Evolutionary conservation across 345 rosid species (phyloP).

Genomic region (Populus davidiana): DNA sequence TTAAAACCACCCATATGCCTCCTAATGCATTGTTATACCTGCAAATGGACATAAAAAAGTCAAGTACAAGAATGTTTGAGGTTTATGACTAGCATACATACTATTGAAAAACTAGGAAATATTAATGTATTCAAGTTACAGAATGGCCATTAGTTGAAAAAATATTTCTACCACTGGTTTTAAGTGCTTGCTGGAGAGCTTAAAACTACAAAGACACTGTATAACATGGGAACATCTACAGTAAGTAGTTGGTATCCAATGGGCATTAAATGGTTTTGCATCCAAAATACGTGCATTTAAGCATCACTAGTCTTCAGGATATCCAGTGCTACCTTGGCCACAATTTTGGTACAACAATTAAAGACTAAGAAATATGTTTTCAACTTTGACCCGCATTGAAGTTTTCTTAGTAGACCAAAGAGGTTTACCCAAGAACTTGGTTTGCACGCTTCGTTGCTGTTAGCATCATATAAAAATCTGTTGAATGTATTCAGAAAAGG

Average conservation of each 20-base stretch:
- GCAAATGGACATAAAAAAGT: constrained; percentile 14
- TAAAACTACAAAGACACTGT: background rate
- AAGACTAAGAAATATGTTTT: background rate
- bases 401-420: background rate
- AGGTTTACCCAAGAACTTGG: background rate
- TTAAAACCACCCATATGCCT: constrained; percentile 79
- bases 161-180: background rate
- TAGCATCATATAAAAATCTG: background rate
- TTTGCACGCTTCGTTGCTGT: background rate
- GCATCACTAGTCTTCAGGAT: background rate
- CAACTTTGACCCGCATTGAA: background rate
- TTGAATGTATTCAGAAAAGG: background rate
- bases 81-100: no score
- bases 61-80: background rate
- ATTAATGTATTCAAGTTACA: background rate
- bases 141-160: background rate
- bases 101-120: background rate
- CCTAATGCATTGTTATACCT: constrained; percentile 94
- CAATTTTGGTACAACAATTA: background rate
- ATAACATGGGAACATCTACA: background rate
- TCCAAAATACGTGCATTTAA: background rate
- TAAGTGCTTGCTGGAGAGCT: background rate
- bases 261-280: background rate
- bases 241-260: background rate
- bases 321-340: background rate